Evolutionary conservation across 192 early-diverging fungal genomes (phyloP), one percentile per base, ranked within the genome.

Genomic region (Coemansia biformis): DNA sequence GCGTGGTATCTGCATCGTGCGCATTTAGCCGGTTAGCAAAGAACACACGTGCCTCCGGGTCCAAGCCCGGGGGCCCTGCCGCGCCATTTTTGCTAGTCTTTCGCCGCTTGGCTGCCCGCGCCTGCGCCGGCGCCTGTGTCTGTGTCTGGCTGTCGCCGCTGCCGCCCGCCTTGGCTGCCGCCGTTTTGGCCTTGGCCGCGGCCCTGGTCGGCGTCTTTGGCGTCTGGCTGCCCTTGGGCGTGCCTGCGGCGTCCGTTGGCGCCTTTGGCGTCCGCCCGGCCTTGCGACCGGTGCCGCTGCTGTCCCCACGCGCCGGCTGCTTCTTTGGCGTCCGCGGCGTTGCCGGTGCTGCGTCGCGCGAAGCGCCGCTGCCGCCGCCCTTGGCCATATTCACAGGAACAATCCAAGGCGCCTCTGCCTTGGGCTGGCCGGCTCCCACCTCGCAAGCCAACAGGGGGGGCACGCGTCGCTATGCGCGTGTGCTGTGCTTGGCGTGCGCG

Each of bases 1-100:
- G 49, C 18, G 63, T 43, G 6, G 80, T 77, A 48, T 80, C 76
- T 1, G 81, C 78, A 21, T 84, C 78, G 8, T 56, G 68, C 14
- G 51, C 55, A 6, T 64, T 75, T 12, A 86, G 37, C 42, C 76
- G 75, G 19, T 48, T 58, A 23, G 47, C 44, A 37, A 71, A 71
- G 23, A 71, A 71, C 52, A 71, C 60, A 15, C 48, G 49, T 5
- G 51, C 51, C 2, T 57, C 31, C 1, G 38, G 39, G 26, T 54
- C 59, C 1, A 43, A 38, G 3, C 41, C 21, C 28, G 32, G n/a
- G 15, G 19, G 3, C 2, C 7, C 19, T 7, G 30, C 26, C 0
- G 15, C 54, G 32, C 49, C 18, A 37, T 57, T 53, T 41, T 51
- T 53, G 55, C 44, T 43, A 6, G 48, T 43, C 17, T 59, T 55